Conservation (phyloP, 2,329 filamentous ascomycete genomes). For the Dichotomopilus funicola region DNA sequence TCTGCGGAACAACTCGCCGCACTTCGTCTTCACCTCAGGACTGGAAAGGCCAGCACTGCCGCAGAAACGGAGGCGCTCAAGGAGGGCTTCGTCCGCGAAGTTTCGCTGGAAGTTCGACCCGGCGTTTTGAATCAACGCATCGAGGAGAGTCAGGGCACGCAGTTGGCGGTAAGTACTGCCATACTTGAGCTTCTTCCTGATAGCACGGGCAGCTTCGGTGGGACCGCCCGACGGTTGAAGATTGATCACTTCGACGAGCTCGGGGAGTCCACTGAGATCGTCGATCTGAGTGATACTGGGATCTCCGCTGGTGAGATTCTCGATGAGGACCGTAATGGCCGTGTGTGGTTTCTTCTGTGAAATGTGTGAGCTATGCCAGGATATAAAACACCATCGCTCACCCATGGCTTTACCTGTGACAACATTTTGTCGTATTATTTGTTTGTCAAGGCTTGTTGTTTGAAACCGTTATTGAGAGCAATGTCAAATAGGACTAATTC, state of each 20-base stretch:
- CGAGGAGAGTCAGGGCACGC: slow-evolving; percentile 78
- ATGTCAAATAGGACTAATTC: neutral
- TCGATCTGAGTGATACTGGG: slow-evolving; percentile 67
- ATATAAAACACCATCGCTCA: neutral
- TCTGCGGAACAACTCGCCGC: slow-evolving; percentile 74
- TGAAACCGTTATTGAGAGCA: neutral
- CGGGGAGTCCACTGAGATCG: slow-evolving; percentile 83
- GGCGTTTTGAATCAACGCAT: slow-evolving; percentile 91
- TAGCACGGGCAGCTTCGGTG: slow-evolving; percentile 79
- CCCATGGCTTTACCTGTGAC: slow-evolving; percentile 15
- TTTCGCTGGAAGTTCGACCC: slow-evolving; percentile 77
- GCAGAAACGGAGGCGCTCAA: slow-evolving; percentile 84
- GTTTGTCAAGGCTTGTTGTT: neutral
- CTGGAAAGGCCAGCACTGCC: slow-evolving; percentile 82
- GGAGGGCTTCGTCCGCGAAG: slow-evolving; percentile 83
- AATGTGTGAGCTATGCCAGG: neutral
- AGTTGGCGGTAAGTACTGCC: slow-evolving; percentile 90
- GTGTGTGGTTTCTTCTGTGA: slow-evolving; percentile 77
- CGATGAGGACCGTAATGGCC: slow-evolving; percentile 86
- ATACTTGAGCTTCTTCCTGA: slow-evolving; percentile 98
- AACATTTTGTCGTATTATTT: slow-evolving; percentile 17
- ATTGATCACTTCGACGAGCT: slow-evolving; percentile 88
- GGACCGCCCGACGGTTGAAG: slow-evolving; percentile 75
- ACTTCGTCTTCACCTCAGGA: slow-evolving; percentile 79
- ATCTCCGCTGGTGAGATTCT: slow-evolving; percentile 77